phyloP scores from a whole-genome alignment of 192 early-diverging fungal species.

The Umbelopsis sp. region DNA sequence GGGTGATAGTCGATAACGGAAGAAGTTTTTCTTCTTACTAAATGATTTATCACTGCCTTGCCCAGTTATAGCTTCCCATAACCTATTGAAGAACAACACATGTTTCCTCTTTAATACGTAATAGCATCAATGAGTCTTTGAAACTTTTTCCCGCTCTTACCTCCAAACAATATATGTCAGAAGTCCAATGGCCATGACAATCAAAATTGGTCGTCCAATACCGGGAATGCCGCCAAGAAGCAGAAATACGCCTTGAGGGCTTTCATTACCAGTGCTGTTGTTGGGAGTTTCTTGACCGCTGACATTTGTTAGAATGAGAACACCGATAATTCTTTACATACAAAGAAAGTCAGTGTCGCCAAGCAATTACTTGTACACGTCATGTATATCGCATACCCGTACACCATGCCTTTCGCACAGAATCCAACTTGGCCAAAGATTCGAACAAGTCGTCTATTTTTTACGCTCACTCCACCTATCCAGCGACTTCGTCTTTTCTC shows the following conservation, averaged over 20 bases:
- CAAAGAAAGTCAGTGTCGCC: not conserved
- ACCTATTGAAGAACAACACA: constrained; percentile 14
- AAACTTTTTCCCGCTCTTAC: not conserved
- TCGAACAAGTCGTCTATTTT: constrained; percentile 15
- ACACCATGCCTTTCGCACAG: constrained; percentile 44
- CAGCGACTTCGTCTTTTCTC: constrained; percentile 10
- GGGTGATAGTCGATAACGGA: constrained; percentile 46
- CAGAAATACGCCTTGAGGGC: constrained; percentile 49
- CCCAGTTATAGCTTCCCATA: constrained; percentile 49
- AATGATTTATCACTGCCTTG: constrained; percentile 48
- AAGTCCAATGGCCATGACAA: constrained; percentile 45
- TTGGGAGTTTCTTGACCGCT: constrained; percentile 32
- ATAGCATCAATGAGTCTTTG: no score
- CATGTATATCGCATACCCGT: not conserved
- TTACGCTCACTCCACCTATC: not conserved
- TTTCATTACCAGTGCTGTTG: constrained; percentile 36
- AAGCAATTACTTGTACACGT: not conserved
- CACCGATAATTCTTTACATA: constrained; percentile 17
- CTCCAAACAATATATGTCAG: constrained; percentile 48
- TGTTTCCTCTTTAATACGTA: no score
- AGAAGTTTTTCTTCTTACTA: constrained; percentile 44
- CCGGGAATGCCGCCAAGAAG: constrained; percentile 41
- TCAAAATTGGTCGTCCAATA: constrained; percentile 33
- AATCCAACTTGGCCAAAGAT: constrained; percentile 49
- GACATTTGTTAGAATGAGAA: constrained; percentile 41